Evolutionary conservation across 129 eudicot genomes (phyloP), one percentile per base, ranked within the genome.

Genomic region (Rutidosis leptorrhynchoides): DNA sequence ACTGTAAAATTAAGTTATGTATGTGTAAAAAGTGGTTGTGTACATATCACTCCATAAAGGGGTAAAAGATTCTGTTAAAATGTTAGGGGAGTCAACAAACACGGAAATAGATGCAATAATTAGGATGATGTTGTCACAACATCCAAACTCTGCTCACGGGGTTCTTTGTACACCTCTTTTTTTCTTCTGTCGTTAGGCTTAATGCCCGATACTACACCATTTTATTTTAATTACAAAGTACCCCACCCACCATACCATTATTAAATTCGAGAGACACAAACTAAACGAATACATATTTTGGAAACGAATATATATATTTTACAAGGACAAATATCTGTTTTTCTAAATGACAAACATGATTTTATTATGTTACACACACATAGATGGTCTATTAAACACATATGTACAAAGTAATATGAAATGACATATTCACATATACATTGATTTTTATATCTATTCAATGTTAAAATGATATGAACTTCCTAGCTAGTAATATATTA

Each of bases 71-170:
- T 66, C 51, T 63, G 62, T 19, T 28, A 58, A 45, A 23, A 24
- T 23, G 46, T 49, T 28, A 67, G 12, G 48, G 58, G 48, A 52
- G 72, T 67, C 62, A 28, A 59, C 60, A 61, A 70, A 28, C 60
- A 70, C 75, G 75, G 75, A 70, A 70, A 70, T 12, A 59, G 33
- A 70, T 45, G 68, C 68, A 70, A 59, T 59, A 70, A 70, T 70
- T 26, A 11, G 51, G 65, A 57, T 25, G 56, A 15, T 24, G 55
- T 35, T 10, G 14, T n/a, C 17, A 60, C 49, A 70, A 59, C 49
- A 70, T 70, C 67, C 75, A 70, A 70, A 70, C 10, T 14, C 61
- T 29, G 17, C 7, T 70, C 75, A 70, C 75, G 75, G 75, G 75
- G 68, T 59, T 70, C 59, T 58, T 45, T 59, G 67, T 66, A 45